Percentiles rank a stretch among this genome's conserved stretches.
Conservation (phyloP, 78 protist genomes). For the Dictyostelium capitatum region DNA sequence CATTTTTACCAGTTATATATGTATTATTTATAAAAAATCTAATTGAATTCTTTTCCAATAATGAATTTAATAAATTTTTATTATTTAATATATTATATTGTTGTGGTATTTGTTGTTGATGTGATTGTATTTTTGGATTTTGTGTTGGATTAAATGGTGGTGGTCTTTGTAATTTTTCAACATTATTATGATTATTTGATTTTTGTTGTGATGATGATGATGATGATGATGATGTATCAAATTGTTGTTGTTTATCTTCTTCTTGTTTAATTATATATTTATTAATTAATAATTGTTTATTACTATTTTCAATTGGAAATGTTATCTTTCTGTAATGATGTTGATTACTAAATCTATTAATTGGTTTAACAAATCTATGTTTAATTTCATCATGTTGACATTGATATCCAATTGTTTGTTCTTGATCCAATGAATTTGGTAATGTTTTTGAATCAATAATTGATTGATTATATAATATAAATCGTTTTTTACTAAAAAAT, state of each 20-base stretch:
- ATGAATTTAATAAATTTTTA: not conserved
- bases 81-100: not conserved
- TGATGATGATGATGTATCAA: not conserved
- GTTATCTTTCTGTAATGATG: not conserved
- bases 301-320: not conserved
- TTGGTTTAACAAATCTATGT: slow-evolving; percentile 4
- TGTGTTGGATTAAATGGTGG: not conserved
- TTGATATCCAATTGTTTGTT: not conserved
- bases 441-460: not conserved
- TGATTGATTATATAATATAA: not conserved
- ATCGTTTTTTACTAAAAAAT: not conserved
- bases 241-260: not conserved
- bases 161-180: not conserved
- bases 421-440: not conserved
- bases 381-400: not conserved
- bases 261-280: not conserved
- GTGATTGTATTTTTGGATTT: not conserved
- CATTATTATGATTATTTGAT: not conserved
- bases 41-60: not conserved
- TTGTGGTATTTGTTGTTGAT: not conserved
- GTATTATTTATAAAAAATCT: slow-evolving; percentile 4
- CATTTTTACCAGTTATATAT: not conserved
- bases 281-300: not conserved
- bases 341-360: not conserved
- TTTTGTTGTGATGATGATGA: not conserved